phyloP scores from a whole-genome alignment of 495 filamentous ascomycete species.

The Penicillium paxilli region DNA sequence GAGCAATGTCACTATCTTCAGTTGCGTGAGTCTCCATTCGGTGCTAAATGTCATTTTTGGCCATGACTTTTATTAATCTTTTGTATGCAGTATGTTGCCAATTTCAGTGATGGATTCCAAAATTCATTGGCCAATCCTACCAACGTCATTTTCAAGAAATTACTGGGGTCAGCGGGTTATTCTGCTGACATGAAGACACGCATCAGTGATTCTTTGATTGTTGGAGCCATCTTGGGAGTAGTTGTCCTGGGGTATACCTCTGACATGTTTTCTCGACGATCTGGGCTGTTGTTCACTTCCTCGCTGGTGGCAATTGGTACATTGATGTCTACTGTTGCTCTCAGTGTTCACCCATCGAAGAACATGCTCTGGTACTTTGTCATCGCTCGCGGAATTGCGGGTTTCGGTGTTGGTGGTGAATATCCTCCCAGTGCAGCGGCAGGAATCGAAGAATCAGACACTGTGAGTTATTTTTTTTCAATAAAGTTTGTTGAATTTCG shows the following conservation, averaged over 20 bases:
- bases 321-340: constrained; percentile 35
- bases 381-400: constrained; percentile 31
- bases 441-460: constrained; percentile 34
- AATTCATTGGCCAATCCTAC: constrained; percentile 36
- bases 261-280: constrained; percentile 32
- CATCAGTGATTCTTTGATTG: constrained; percentile 33
- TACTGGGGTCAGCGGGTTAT: constrained; percentile 27
- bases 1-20: constrained; percentile 28
- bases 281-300: constrained; percentile 34
- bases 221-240: constrained; percentile 39
- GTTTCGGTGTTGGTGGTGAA: constrained; percentile 37
- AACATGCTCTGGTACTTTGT: constrained; percentile 42
- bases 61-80: too few species aligned
- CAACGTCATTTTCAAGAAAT: constrained; percentile 38
- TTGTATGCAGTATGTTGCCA: constrained; percentile 31
- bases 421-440: constrained; percentile 37
- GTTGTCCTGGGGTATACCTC: constrained; percentile 32
- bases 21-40: constrained; percentile 25
- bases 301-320: constrained; percentile 32
- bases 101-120: constrained; percentile 40
- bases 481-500: background rate
- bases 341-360: constrained; percentile 28
- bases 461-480: constrained; percentile 11
- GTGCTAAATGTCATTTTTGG: too few species aligned
- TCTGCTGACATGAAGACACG: constrained; percentile 36